Evolutionary conservation across 768 basidiomycete genomes (phyloP).

Genomic region (Suillus occidentalis): DNA sequence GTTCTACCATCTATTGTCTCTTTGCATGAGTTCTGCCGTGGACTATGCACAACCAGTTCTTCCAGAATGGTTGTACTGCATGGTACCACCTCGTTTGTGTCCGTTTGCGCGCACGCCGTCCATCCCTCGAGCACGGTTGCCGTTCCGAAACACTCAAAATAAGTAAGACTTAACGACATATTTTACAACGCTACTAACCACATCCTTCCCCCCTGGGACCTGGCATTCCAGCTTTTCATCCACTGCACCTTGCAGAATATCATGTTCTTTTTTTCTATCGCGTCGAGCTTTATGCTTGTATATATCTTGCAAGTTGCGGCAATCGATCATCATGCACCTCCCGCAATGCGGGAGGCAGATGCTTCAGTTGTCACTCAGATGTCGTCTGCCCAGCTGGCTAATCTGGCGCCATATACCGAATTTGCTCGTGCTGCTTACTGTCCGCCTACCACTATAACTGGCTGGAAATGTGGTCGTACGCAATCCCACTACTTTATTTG

Average conservation of each 20-base stretch:
- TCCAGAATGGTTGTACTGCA: neutral
- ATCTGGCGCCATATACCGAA: slow-evolving; percentile 45
- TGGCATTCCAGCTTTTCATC: neutral
- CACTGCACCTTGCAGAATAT: neutral
- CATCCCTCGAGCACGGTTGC: neutral
- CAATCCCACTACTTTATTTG: slow-evolving; percentile 6
- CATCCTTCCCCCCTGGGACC: neutral
- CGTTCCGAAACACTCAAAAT: neutral
- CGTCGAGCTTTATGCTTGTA: neutral
- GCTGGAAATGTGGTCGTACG: slow-evolving; percentile 48
- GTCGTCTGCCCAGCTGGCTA: slow-evolving; percentile 33
- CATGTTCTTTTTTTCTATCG: neutral
- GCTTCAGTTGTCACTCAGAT: slow-evolving; percentile 22
- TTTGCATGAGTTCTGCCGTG: neutral
- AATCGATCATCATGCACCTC: neutral
- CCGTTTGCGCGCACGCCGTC: neutral
- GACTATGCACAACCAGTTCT: neutral
- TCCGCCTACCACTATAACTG: slow-evolving; percentile 31
- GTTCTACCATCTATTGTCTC: too few relatives aligned
- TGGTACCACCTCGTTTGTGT: neutral
- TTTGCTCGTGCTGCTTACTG: slow-evolving; percentile 61
- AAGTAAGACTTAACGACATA: neutral
- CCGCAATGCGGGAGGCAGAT: slow-evolving; percentile 2
- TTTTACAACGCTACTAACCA: neutral
- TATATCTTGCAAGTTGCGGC: slow-evolving; percentile 8